phyloP scores from a whole-genome alignment of 2,329 filamentous ascomycete genomes.

The Aspergillus costaricaensis region DNA sequence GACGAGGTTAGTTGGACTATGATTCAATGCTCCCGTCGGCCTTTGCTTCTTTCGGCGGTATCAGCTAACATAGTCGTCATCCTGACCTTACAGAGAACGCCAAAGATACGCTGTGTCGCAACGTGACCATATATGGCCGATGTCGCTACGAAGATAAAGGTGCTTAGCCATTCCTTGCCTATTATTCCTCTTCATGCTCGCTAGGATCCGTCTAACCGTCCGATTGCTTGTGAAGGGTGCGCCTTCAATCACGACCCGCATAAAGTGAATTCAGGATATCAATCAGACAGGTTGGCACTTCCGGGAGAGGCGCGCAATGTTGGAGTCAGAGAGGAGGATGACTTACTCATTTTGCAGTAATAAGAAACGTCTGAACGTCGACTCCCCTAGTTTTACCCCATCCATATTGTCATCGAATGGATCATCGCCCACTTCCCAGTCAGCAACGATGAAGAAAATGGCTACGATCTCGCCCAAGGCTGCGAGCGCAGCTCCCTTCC shows the following conservation, averaged over 20 bases:
- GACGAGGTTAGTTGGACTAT: constrained; percentile 45
- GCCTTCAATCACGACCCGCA: constrained; percentile 83
- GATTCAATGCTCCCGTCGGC: background rate
- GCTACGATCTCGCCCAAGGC: constrained; percentile 81
- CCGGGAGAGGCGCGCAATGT: constrained; percentile 10
- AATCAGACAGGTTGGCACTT: constrained; percentile 41
- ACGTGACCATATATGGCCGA: constrained; percentile 89
- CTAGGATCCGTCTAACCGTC: constrained; percentile 22
- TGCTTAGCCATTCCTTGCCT: constrained; percentile 24
- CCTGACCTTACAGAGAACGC: constrained; percentile 60
- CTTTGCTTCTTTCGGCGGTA: background rate
- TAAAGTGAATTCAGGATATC: constrained; percentile 54
- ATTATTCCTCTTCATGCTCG: constrained; percentile 3
- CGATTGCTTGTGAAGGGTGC: constrained; percentile 56
- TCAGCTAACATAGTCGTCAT: constrained; percentile 14
- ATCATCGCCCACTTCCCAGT: constrained; percentile 28
- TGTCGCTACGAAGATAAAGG: constrained; percentile 90
- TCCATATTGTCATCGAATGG: constrained; percentile 46
- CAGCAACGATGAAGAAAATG: constrained; percentile 59
- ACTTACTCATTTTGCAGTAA: constrained; percentile 28
- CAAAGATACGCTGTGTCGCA: constrained; percentile 88
- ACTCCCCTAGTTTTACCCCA: constrained; percentile 93
- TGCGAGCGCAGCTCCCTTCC: constrained; percentile 73
- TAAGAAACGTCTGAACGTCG: constrained; percentile 84
- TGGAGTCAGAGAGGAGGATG: constrained; percentile 2